Base-by-base conservation (phyloP, 176 grass and related monocot species). In the Avena insularis region DNA sequence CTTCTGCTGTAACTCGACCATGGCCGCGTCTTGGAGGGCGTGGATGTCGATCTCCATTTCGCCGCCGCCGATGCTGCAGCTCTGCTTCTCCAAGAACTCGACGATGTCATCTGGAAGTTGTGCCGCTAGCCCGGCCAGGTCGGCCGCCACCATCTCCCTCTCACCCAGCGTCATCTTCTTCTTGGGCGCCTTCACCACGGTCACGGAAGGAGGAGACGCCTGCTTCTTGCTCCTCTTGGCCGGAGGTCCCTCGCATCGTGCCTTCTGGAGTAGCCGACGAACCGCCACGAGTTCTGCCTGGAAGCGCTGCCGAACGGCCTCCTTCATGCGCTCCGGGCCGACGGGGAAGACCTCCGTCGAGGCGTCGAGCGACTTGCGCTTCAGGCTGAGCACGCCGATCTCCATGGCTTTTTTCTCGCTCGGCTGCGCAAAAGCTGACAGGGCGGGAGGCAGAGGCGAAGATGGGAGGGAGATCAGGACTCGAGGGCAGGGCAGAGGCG, bases 261-360 rank as follows among this genome's bases (percentile, higher is more conserved):
- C 65, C 31, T 82, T 88, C 48, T 21, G 4, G 4, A 77, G 0
- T 21, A 88, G 15, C 0, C 38, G 15, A 8, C 17, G 60, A 11
- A 88, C 17, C n/a, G 57, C 21, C 8, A n/a, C 60, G 59, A 88
- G 79, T 23, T 88, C 86, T 0, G 29, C 1, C 11, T 80, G 47
- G 33, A 82, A 17, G 1, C 86, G 47, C 86, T 76, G 63, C 14
- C 8, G n/a, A 5, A 87, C 29, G 5, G 1, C 1, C 8, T 40
- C 43, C 70, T 20, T 11, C 40, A 43, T 45, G 10, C 53, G 15
- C 53, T 55, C 53, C 14, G 53, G 53, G 53, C 53, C 12, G 12
- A 53, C 12, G 50, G 12, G 14, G 50, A 53, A 55, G 53, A 16
- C 53, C 14, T 55, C 53, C 38, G 38, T 40, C 38, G 38, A 40